Conservation (phyloP, 148 eudicot genomes). For the Salicornia ramosissima region DNA sequence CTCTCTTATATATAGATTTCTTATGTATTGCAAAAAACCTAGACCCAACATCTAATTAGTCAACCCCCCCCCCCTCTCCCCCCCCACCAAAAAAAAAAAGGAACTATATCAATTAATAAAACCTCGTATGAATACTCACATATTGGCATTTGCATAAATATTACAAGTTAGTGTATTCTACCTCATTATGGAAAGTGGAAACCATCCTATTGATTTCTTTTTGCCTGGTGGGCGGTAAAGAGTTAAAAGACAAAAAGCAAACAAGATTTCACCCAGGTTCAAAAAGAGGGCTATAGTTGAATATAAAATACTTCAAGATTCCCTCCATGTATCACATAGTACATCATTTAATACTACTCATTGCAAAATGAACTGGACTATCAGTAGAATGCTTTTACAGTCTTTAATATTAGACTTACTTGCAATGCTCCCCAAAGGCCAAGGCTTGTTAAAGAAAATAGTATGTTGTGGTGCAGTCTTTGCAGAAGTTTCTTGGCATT, state of each 20-base stretch:
- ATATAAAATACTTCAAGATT: not conserved
- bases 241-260: not conserved
- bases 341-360: not conserved
- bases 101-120: no score
- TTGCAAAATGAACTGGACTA: not conserved
- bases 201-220: not conserved
- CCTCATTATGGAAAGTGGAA: not conserved
- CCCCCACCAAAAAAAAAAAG: no score
- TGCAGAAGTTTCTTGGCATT: conserved; percentile 57
- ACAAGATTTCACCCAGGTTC: not conserved
- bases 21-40: no score
- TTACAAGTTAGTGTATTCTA: not conserved
- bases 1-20: no score
- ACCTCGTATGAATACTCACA: no score
- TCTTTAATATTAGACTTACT: conserved; percentile 36
- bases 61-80: no score
- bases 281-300: not conserved
- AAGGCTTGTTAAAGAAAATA: conserved; percentile 62
- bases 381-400: conserved; percentile 1
- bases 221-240: not conserved
- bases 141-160: not conserved
- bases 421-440: conserved; percentile 83
- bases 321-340: not conserved
- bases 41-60: no score
- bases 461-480: conserved; percentile 49